Conservation (phyloP, 169 alveolate species). For the Plasmodium chabaudi region DNA sequence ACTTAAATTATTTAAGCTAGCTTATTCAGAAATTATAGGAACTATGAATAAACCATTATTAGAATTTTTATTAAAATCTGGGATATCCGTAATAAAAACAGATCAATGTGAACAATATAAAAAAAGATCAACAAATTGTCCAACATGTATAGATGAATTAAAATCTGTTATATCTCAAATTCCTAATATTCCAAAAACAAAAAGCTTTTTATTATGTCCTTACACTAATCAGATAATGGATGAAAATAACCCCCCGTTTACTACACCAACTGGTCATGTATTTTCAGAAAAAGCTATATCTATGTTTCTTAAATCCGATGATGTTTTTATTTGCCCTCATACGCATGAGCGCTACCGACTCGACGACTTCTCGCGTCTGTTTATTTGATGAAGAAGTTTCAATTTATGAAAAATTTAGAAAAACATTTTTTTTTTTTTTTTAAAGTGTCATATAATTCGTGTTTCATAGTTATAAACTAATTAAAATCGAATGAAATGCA, state of each 20-base stretch:
- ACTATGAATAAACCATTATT: slow-evolving; percentile 76
- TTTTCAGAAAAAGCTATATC: slow-evolving; percentile 83
- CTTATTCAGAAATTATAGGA: slow-evolving; percentile 73
- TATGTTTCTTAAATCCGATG: slow-evolving; percentile 70
- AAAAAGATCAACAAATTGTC: slow-evolving; percentile 84
- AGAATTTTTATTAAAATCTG: slow-evolving; percentile 84
- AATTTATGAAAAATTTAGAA: too few species aligned
- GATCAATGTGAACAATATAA: slow-evolving; percentile 79
- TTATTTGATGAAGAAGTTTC: slow-evolving; percentile 37
- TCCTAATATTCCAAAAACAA: slow-evolving; percentile 86
- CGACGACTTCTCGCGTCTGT: slow-evolving; percentile 79
- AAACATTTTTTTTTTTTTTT: too few species aligned
- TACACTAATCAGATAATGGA: slow-evolving; percentile 89
- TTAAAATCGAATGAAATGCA: too few species aligned
- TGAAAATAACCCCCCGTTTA: slow-evolving; percentile 89
- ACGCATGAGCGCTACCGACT: slow-evolving; percentile 76
- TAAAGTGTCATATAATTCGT: too few species aligned
- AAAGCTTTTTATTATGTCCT: slow-evolving; percentile 87
- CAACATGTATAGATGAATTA: slow-evolving; percentile 89
- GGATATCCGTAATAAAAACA: slow-evolving; percentile 87
- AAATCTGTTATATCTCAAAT: slow-evolving; percentile 78
- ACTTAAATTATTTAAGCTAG: slow-evolving; percentile 28
- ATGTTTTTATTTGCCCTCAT: slow-evolving; percentile 80
- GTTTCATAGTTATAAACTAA: too few species aligned
- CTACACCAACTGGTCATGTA: slow-evolving; percentile 88